A percentile compares a stretch with the other conserved stretches of the same genome.
Conservation (phyloP, 1,139 yeast species). For the Geotrichum siamense region DNA sequence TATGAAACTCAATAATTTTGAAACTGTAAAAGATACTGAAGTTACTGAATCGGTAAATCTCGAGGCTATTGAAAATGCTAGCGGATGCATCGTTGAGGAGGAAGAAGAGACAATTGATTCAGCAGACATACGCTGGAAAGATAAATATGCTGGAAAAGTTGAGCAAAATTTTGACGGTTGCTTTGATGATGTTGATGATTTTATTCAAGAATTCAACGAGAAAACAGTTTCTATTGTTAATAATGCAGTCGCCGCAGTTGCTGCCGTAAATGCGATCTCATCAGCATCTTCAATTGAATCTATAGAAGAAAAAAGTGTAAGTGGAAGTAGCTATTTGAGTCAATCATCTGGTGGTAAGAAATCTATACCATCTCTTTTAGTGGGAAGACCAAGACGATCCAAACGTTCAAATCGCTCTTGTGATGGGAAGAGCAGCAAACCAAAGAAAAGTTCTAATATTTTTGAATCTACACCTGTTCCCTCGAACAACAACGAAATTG, state of each 20-base stretch:
- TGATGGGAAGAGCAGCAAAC: neutral
- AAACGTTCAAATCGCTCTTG: neutral
- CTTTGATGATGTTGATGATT: slow-evolving; percentile 16
- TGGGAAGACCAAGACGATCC: neutral
- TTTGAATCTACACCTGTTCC: neutral
- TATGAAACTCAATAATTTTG: neutral
- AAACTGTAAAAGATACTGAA: slow-evolving; percentile 2
- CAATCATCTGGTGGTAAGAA: slow-evolving; percentile 4
- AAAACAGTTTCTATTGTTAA: slow-evolving; percentile 12
- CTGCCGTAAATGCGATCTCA: neutral
- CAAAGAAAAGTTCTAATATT: neutral
- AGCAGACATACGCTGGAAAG: slow-evolving; percentile 9
- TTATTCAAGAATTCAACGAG: slow-evolving; percentile 15
- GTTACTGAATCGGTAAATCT: slow-evolving; percentile 6
- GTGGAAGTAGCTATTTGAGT: slow-evolving; percentile 1
- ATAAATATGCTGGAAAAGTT: slow-evolving; percentile 12
- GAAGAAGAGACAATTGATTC: neutral
- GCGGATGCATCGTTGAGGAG: slow-evolving; percentile 2
- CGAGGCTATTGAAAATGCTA: slow-evolving; percentile 9
- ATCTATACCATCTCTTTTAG: slow-evolving; percentile 2
- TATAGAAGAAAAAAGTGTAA: neutral
- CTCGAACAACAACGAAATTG: too few relatives aligned
- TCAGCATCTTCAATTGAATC: neutral
- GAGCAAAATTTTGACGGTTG: slow-evolving; percentile 16
- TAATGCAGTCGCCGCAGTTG: slow-evolving; percentile 10